Evolutionary conservation across 208 protist genomes (phyloP), one percentile per base, ranked within the genome.

Genomic region (Leishmania martiniquensis): DNA sequence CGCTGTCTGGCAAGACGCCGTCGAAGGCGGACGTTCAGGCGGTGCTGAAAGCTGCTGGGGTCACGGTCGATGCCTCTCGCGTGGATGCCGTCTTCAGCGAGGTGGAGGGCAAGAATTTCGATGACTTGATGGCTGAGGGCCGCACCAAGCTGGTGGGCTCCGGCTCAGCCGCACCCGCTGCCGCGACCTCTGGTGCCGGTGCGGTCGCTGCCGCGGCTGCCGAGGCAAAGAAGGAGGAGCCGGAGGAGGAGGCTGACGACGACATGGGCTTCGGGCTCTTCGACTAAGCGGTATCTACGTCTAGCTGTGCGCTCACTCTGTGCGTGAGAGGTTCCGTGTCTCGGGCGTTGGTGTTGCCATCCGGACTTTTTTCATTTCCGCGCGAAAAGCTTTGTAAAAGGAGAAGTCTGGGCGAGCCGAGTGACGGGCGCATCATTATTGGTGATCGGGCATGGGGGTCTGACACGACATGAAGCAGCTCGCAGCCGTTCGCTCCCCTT

Each of bases 261-360:
- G 91, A 93, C 45, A 97, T 96, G 92, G 94, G 91, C 79, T 96
- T 98, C 71, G 94, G 93, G 85, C 94, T 97, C 66, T 97, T 98
- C 74, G 95, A 98, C 86, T 97, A 93, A 91, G 74, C 44, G 9
- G 7, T 32, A 1, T 20, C 54, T 3, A n/a, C 55, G 17, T 25
- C n/a, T 15, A 0, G 52, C 0, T 4, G 20, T 22, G 0, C 20
- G 12, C 0, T 0, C 52, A 12, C 52, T 22, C n/a, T n/a, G n/a
- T n/a, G n/a, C n/a, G n/a, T n/a, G n/a, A n/a, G n/a, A n/a, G n/a
- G n/a, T n/a, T n/a, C n/a, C n/a, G n/a, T n/a, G n/a, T n/a, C n/a
- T n/a, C n/a, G n/a, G n/a, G n/a, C n/a, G n/a, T n/a, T n/a, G n/a
- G n/a, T n/a, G n/a, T n/a, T n/a, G n/a, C n/a, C n/a, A n/a, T n/a